Base-by-base conservation (phyloP, 495 filamentous ascomycete genomes). In the Ramalina intermedia region DNA sequence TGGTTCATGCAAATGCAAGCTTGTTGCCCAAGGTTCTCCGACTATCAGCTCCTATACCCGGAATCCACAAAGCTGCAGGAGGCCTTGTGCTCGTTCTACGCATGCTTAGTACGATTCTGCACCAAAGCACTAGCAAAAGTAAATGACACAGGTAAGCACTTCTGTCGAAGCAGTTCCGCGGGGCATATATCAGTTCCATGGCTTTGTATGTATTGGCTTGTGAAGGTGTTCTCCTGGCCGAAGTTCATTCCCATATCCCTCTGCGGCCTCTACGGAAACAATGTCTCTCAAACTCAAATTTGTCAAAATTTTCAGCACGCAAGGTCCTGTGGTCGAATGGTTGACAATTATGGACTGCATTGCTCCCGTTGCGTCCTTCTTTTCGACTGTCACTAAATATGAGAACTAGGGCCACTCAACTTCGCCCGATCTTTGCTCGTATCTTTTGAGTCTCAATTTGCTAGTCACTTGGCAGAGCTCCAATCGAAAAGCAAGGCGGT, bases 31-130 rank as follows among this genome's bases (percentile, higher is more conserved):
- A 52, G 56, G 18, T 64, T 56, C 45, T 37, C 48, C 21, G 53
- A 66, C 39, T 68, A 66, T 54, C 52, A 59, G 40, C 46, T 44
- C 14, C 58, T 69, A 5, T 66, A 60, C 49, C 57, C 55, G n/a
- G 40, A 53, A 29, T 64, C 56, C 9, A 27, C 44, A 13, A 43
- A 56, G 21, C 57, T 69, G 23, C 66, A 60, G 42, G 47, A 52
- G 36, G 51, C 61, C 13, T 47, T 69, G 17, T 66, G 55, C 39
- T 50, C 52, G 29, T 69, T 61, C 49, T 65, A 66, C 50, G 59
- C 66, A 9, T 57, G 57, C n/a, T 42, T 69, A 4, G 37, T 68
- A 18, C 45, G 52, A 14, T 50, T 65, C 11, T 69, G 66, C 46
- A 53, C 50, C 11, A 58, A 61, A 48, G 51, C 58, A 38, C 42